These are phyloP conservation scores for Chaetothyriales sp. DNA, from an alignment of 2,329 filamentous ascomycete species.

Conservation along the genomic window DNA sequence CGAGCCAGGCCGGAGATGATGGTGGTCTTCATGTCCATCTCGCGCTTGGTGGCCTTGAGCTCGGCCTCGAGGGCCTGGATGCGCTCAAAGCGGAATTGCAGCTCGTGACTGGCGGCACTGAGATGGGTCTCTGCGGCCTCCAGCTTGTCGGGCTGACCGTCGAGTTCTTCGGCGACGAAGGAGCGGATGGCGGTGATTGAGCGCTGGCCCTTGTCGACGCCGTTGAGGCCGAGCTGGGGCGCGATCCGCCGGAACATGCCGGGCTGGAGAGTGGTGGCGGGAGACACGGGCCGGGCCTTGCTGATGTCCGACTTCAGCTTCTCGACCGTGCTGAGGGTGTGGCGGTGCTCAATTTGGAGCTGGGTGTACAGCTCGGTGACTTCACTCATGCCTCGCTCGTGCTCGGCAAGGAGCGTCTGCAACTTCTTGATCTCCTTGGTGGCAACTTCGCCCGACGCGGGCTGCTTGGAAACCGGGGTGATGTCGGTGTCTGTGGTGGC, in stretches of 20 bases:
- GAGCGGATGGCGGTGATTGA: slow-evolving; percentile 82
- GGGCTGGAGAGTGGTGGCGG: slow-evolving; percentile 24
- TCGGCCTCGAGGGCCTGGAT: slow-evolving; percentile 84
- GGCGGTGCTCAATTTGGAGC: slow-evolving; percentile 67
- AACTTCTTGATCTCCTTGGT: slow-evolving; percentile 57
- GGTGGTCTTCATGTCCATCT: slow-evolving; percentile 93
- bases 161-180: slow-evolving; percentile 75
- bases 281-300: slow-evolving; percentile 46
- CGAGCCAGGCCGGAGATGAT: slow-evolving; percentile 90
- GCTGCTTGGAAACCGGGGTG: slow-evolving; percentile 13
- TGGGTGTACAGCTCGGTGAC: slow-evolving; percentile 69
- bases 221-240: slow-evolving; percentile 76
- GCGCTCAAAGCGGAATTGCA: slow-evolving; percentile 73
- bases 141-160: slow-evolving; percentile 66
- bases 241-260: slow-evolving; percentile 75
- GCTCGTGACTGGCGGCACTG: slow-evolving; percentile 81
- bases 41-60: slow-evolving; percentile 69
- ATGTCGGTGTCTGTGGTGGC: slow-evolving; percentile 40
- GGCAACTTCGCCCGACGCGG: slow-evolving; percentile 9
- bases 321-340: slow-evolving; percentile 73
- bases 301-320: slow-evolving; percentile 77
- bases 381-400: slow-evolving; percentile 59
- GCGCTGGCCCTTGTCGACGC: slow-evolving; percentile 78
- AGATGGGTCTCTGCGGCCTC: slow-evolving; percentile 88
- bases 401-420: slow-evolving; percentile 57